phyloP scores from a whole-genome alignment of 305 asterid genomes.

The Solanum chacoense region DNA sequence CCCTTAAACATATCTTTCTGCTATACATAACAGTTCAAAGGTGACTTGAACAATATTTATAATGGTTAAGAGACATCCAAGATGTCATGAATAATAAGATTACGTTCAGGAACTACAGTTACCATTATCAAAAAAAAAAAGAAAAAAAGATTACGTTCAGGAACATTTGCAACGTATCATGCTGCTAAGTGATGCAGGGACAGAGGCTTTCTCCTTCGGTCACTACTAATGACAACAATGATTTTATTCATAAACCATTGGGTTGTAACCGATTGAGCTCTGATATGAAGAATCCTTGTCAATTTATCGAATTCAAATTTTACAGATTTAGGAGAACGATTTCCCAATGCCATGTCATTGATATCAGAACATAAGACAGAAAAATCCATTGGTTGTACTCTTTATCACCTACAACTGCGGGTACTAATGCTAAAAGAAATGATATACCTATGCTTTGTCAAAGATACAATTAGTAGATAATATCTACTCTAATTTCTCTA shows the following conservation, averaged over 20 bases:
- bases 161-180: not conserved
- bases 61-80: not conserved
- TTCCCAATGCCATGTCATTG: not conserved
- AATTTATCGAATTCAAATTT: not conserved
- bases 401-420: not conserved
- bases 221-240: not conserved
- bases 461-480: not conserved
- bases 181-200: not conserved
- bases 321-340: not conserved
- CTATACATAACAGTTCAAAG: not conserved
- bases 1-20: not conserved
- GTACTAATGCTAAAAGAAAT: not conserved
- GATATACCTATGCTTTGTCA: not conserved
- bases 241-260: not conserved
- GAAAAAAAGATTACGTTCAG: not conserved
- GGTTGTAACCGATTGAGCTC: not conserved
- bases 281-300: not conserved
- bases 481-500: too few relatives aligned
- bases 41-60: not conserved
- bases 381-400: not conserved
- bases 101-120: not conserved
- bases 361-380: not conserved
- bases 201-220: not conserved
- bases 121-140: too few relatives aligned
- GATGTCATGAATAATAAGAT: not conserved